Evolutionary conservation across 2,329 filamentous ascomycete genomes (phyloP).

Genomic region (Capronia americana): DNA sequence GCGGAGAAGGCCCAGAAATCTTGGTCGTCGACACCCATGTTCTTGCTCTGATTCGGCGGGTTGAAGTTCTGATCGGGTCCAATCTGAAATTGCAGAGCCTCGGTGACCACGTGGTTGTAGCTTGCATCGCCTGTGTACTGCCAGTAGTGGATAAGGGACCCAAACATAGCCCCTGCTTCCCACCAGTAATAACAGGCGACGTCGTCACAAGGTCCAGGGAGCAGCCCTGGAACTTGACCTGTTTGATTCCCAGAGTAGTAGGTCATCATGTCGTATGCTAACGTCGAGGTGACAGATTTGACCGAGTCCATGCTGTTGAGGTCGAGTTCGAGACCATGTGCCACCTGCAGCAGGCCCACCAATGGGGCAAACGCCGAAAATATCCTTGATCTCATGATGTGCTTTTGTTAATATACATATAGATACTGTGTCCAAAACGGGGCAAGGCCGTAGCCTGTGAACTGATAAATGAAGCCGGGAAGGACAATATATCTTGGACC

Average conservation of each 20-base stretch:
- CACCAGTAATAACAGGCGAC: constrained; percentile 47
- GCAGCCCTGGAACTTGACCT: constrained; percentile 43
- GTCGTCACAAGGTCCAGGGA: constrained; percentile 42
- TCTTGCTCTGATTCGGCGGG: constrained; percentile 51
- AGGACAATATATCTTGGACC: background rate
- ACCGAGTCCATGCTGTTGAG: constrained; percentile 43
- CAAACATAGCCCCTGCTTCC: constrained; percentile 48
- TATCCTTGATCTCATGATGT: constrained; percentile 30
- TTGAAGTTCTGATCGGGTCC: constrained; percentile 50
- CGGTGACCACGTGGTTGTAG: constrained; percentile 49
- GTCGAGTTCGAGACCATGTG: constrained; percentile 31
- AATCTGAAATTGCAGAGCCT: constrained; percentile 50
- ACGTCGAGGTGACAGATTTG: constrained; percentile 43
- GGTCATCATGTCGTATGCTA: constrained; percentile 45
- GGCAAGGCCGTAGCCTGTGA: background rate
- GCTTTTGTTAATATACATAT: background rate
- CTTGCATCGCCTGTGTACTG: constrained; percentile 50
- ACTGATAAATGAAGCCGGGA: background rate
- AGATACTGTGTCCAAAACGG: background rate
- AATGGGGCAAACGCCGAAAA: constrained; percentile 31
- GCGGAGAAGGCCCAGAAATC: constrained; percentile 49
- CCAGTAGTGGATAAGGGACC: constrained; percentile 51
- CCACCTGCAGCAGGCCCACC: constrained; percentile 35
- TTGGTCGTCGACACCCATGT: constrained; percentile 45
- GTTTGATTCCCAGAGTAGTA: constrained; percentile 46